phyloP scores from a whole-genome alignment of 441 rosid species.

The Melianthus villosus region DNA sequence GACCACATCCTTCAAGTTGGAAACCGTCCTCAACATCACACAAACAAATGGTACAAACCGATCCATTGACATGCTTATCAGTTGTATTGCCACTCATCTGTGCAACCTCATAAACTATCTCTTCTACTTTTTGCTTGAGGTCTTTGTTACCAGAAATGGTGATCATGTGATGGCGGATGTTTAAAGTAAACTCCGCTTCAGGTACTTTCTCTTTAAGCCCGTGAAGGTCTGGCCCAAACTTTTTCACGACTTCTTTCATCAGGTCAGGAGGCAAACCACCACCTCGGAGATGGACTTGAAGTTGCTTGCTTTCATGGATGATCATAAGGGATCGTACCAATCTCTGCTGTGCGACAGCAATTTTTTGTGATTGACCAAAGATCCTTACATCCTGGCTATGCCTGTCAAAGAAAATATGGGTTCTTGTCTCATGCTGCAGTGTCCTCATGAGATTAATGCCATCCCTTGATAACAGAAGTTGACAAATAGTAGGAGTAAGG shows the following conservation, averaged over 20 bases:
- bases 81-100: conserved; percentile 11
- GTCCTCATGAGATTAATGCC: conserved; percentile 31
- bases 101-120: conserved; percentile 27
- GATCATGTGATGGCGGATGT: conserved; percentile 33
- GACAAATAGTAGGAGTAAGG: conserved; percentile 31
- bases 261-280: conserved; percentile 35
- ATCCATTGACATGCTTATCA: conserved; percentile 13
- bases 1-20: conserved; percentile 41
- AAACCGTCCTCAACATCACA: conserved; percentile 47
- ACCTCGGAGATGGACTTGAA: conserved; percentile 42
- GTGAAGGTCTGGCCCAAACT: conserved; percentile 50
- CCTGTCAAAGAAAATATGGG: conserved; percentile 36
- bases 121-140: conserved; percentile 35
- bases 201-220: conserved; percentile 42
- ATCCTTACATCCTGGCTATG: conserved; percentile 24
- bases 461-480: conserved; percentile 38
- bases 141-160: conserved; percentile 30
- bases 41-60: conserved; percentile 45
- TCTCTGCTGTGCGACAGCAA: conserved; percentile 30
- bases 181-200: conserved; percentile 36
- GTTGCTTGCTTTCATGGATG: conserved; percentile 40
- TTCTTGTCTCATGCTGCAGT: conserved; percentile 37
- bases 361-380: conserved; percentile 29
- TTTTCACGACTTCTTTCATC: conserved; percentile 55
- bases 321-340: conserved; percentile 28